These are phyloP conservation scores for Penicillium simplicissimum DNA, from an alignment of 495 filamentous ascomycete genomes.

Conservation along the genomic window DNA sequence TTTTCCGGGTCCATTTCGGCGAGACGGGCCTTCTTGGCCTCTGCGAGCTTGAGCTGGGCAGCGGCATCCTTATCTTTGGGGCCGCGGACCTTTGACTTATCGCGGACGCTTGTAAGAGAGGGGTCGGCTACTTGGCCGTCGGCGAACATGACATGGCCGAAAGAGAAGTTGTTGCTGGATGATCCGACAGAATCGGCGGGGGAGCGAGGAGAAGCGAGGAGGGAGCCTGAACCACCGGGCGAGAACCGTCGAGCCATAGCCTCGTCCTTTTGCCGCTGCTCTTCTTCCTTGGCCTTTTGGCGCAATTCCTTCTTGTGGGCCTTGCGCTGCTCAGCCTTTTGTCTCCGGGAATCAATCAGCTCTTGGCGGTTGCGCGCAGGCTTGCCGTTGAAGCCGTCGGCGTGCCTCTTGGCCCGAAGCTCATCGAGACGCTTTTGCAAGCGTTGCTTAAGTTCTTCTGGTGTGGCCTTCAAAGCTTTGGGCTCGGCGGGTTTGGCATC, in stretches of 20 bases:
- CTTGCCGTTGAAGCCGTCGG: constrained; percentile 74
- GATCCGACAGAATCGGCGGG: constrained; percentile 43
- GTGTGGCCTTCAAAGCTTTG: constrained; percentile 55
- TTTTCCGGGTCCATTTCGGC: constrained; percentile 71
- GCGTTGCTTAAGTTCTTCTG: constrained; percentile 68
- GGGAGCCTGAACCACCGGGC: constrained; percentile 54
- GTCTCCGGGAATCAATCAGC: constrained; percentile 81
- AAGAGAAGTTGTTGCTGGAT: constrained; percentile 70
- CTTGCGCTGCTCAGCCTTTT: constrained; percentile 82
- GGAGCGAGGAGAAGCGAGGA: constrained; percentile 55
- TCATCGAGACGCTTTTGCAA: constrained; percentile 78
- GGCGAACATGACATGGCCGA: constrained; percentile 81
- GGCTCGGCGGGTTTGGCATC: constrained; percentile 37
- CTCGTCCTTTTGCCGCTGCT: constrained; percentile 67
- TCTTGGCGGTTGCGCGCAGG: constrained; percentile 82
- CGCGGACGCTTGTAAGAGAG: constrained; percentile 60
- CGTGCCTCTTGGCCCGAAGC: constrained; percentile 78
- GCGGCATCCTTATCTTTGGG: constrained; percentile 81
- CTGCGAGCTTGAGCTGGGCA: constrained; percentile 67
- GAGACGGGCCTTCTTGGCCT: constrained; percentile 73
- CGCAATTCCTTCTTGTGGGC: constrained; percentile 83
- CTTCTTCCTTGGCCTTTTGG: constrained; percentile 71
- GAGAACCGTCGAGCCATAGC: constrained; percentile 59
- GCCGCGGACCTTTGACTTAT: constrained; percentile 65
- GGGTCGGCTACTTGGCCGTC: constrained; percentile 78